phyloP scores from a whole-genome alignment of 345 rosid species.

The Cardamine occulta region DNA sequence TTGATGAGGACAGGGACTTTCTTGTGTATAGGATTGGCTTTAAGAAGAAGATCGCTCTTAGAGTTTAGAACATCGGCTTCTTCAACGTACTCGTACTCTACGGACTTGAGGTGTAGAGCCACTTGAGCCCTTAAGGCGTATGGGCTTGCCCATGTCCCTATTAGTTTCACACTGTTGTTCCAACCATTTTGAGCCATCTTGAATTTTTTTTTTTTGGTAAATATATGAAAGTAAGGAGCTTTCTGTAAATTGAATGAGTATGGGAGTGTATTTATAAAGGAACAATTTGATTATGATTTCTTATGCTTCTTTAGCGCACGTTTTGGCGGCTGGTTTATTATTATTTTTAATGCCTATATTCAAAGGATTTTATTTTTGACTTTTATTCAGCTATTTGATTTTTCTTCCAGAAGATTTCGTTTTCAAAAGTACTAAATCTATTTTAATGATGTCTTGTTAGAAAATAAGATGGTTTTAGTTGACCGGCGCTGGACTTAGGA shows the following conservation, averaged over 20 bases:
- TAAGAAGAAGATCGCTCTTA: slow-evolving; percentile 71
- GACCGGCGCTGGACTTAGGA: slow-evolving; percentile 28
- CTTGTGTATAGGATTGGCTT: slow-evolving; percentile 80
- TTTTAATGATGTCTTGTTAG: neutral
- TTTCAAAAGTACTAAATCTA: slow-evolving; percentile 10
- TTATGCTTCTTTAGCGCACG: neutral
- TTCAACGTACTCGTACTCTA: slow-evolving; percentile 38
- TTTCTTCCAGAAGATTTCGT: neutral
- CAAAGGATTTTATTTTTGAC: slow-evolving; percentile 4
- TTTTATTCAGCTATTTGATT: neutral
- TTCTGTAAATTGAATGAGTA: neutral
- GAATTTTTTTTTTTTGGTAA: neutral
- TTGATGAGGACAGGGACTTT: slow-evolving; percentile 82
- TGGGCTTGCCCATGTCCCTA: slow-evolving; percentile 44
- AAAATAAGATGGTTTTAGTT: slow-evolving; percentile 18
- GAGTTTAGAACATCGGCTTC: slow-evolving; percentile 36
- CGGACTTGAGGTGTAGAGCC: slow-evolving; percentile 43
- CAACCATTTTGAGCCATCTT: slow-evolving; percentile 31
- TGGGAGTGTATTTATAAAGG: slow-evolving; percentile 25
- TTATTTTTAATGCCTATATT: neutral
- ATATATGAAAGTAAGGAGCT: neutral
- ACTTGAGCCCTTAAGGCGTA: slow-evolving; percentile 41
- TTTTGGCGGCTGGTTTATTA: slow-evolving; percentile 5
- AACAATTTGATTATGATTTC: neutral
- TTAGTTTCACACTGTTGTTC: slow-evolving; percentile 24